Evolutionary conservation across 2,329 filamentous ascomycete genomes (phyloP), one percentile per base, ranked within the genome.

Genomic region (Aspergillus versicolor): DNA sequence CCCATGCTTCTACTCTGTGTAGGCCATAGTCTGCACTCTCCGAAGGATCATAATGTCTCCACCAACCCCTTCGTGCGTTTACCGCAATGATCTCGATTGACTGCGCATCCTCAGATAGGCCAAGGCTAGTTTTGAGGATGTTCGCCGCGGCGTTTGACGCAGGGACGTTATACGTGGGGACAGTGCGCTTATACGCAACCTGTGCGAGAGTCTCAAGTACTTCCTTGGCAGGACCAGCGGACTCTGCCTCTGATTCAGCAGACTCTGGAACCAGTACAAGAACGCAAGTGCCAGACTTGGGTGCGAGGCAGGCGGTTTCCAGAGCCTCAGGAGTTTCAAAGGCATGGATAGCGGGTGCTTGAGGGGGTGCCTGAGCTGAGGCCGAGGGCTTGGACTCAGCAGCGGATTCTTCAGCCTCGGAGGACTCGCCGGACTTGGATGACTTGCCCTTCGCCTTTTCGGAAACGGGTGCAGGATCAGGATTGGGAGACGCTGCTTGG

Each of bases 41-140:
- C 6, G 82, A 85, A 3, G 68, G 49, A 47, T 84, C 77, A 72
- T 90, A 94, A 57, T 83, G 84, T 67, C 89, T 88, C 84, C 88
- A 95, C 94, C 94, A 99, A 42, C 84, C 83, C 53, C 92, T 86
- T 67, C 92, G 91, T 32, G 85, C 89, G 73, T 97, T 97, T 58
- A 96, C 73, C 15, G 92, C 92, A 54, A 97, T 80, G 44, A 97
- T 76, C 69, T 92, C 87, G 15, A 91, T 78, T 1, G 57, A 43
- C 6, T 84, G 77, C 1, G 79, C 77, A 1, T 75, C 73, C 2
- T 69, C 69, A 2, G 75, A 73, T 21, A 97, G 79, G 1, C 79
- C 82, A 17, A 97, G 83, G n/a, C 81, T 78, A 41, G 81, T 76
- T 55, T 86, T 79, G 4, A 93, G 73, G 5, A 74, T 71, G 1